Base-by-base conservation (phyloP, 345 rosid species). In the Eucalyptus erythrocorys region DNA sequence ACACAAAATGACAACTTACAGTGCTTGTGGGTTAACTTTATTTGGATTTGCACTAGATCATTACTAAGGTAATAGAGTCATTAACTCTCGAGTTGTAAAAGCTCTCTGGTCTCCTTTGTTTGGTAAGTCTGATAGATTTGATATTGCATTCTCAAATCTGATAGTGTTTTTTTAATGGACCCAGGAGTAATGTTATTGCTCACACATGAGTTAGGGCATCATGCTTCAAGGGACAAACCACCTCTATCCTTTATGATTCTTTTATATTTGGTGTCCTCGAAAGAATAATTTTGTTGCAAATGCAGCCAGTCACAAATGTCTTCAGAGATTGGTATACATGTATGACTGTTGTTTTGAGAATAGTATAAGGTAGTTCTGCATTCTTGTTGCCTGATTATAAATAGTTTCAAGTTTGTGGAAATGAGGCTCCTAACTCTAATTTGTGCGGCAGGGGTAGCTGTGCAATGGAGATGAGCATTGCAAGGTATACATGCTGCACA, bases 391-490 rank as follows among this genome's bases (percentile, higher is more conserved):
- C 45, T 22, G 8, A 76, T 10, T 76, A 24, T 40, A 22, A 37
- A 76, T 76, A 76, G 27, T 76, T 37, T 10, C 26, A 40, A 37
- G 47, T 21, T 47, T 10, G 82, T 37, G 27, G 82, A 76, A 48
- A 50, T 40, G 85, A 87, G 85, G 45, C 80, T 86, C 27, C 45
- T 87, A 27, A 49, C 27, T 13, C n/a, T 84, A 30, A 26, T 13
- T 45, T 87, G 24, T 87, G 45, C 6, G 15, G 27, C 81, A 57
- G 86, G 87, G 86, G 87, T 80, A 45, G 81, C 81, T 43, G 66
- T 49, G 88, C 48, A 30, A 93, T 94, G 96, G 94, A 92, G 89
- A 92, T 92, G 50, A 92, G 88, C 85, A 85, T 90, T 34, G 51
- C 89, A 61, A 91, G 93, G 96, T 92, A 90, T 88, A 82, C 42